Conservation (phyloP, 331 rosid genomes). For the Phaseolus coccineus region DNA sequence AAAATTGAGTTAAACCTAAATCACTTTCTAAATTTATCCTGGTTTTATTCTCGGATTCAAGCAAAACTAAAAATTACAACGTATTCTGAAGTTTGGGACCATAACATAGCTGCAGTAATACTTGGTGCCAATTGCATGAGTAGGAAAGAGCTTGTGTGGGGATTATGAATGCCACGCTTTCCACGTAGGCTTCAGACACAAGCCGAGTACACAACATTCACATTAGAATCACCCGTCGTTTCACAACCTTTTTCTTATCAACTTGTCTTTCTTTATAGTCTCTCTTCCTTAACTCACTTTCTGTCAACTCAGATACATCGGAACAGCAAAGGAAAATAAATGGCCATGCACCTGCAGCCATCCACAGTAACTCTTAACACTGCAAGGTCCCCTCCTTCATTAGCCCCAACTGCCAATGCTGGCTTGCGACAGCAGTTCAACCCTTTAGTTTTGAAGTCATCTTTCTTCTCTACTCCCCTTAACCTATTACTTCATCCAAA, state of each 20-base stretch:
- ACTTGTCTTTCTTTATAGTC: constrained; percentile 17
- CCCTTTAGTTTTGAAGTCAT: constrained; percentile 50
- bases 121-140: neutral
- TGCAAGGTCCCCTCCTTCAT: constrained; percentile 42
- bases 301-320: neutral
- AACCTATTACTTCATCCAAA: constrained; percentile 47
- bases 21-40: neutral
- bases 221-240: neutral
- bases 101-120: neutral
- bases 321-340: constrained; percentile 45
- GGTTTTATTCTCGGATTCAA: neutral
- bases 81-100: neutral
- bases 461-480: constrained; percentile 54
- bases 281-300: neutral
- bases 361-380: constrained; percentile 32
- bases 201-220: neutral
- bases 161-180: constrained; percentile 63
- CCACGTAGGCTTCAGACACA: constrained; percentile 45
- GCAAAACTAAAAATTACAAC: neutral
- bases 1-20: too few species aligned
- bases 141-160: constrained; percentile 50
- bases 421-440: constrained; percentile 44
- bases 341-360: constrained; percentile 65
- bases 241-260: constrained; percentile 47
- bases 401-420: constrained; percentile 47